Base-by-base conservation (phyloP, 140 eudicot species). In the Erigeron philadelphicus region DNA sequence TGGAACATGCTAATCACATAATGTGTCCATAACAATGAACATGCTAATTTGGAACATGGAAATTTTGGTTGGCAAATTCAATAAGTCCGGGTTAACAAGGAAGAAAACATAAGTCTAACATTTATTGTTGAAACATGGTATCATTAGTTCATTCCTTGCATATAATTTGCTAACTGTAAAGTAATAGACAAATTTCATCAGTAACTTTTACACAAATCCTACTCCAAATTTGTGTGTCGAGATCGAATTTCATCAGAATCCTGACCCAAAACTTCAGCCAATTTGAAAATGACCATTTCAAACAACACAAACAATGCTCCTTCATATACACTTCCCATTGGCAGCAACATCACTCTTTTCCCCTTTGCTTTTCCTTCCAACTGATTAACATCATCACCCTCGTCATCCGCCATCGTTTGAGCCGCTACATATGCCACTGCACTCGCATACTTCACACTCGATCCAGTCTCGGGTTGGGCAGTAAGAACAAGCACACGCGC, bases 221-320 rank as follows among this genome's bases (percentile, higher is more conserved):
- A 92, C 81, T 92, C 98, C 60, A 92, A 68, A 80, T 92, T 92
- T 69, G 98, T 92, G 65, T 92, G 98, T 5, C 96, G 87, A 57
- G 95, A 79, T 74, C 95, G 84, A 7, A 89, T 77, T 18, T 74
- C 70, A 13, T 81, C 79, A 5, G 94, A 84, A 56, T 46, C 81
- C 69, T 84, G 81, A 1, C 83, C 87, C 83, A 92, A 81, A 73
- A 81, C 56, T 41, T 79, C 75, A 15, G 74, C 81, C 78, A 92
- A 64, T 61, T 64, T 75, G 68, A 60, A 92, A 66, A 92, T 84
- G 70, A 86, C 93, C 95, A 89, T 88, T 83, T 92, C 98, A 78
- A 92, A 92, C 81, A 92, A 72, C 83, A 92, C 98, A 74, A 86
- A 92, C 93, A 92, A 16, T 0, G 96, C 95, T 61, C 95, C 98